A percentile compares a stretch with the other conserved stretches of the same genome.
These are phyloP conservation scores for Monilinia aucupariae DNA, from an alignment of 2,329 filamentous ascomycete genomes.

Conservation along the genomic window DNA sequence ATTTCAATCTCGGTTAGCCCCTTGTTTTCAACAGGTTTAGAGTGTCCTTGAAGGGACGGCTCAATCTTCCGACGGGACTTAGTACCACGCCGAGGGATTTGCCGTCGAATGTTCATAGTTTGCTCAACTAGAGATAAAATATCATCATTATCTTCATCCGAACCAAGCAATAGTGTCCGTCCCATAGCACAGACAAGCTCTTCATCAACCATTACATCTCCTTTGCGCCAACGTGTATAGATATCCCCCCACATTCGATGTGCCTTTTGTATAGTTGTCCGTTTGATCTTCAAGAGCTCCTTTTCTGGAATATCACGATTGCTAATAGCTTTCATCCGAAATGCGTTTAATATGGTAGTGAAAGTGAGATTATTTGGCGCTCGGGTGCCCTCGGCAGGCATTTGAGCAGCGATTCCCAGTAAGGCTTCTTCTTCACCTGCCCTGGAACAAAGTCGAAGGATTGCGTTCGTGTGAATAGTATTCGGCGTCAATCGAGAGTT, in stretches of 20 bases:
- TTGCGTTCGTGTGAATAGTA: conserved; percentile 80
- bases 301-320: conserved; percentile 29
- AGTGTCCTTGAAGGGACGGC: conserved; percentile 10
- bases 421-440: conserved; percentile 73
- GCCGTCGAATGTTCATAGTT: conserved; percentile 68
- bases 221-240: conserved; percentile 67
- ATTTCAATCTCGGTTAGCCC: neutral
- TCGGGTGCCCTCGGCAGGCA: conserved; percentile 58
- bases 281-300: conserved; percentile 33
- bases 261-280: conserved; percentile 56
- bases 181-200: conserved; percentile 77
- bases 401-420: conserved; percentile 68
- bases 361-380: conserved; percentile 70
- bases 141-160: conserved; percentile 60
- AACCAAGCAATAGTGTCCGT: conserved; percentile 63
- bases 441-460: conserved; percentile 73
- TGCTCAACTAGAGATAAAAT: conserved; percentile 73
- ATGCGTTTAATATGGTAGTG: conserved; percentile 73
- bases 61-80: conserved; percentile 6
- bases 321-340: conserved; percentile 47
- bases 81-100: conserved; percentile 25
- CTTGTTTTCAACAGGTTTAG: neutral
- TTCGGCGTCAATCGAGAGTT: conserved; percentile 62
- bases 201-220: conserved; percentile 69
- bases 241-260: conserved; percentile 78